Conservation (phyloP, 2,329 filamentous ascomycete genomes). For the Pseudovirgaria hyperparasitica region DNA sequence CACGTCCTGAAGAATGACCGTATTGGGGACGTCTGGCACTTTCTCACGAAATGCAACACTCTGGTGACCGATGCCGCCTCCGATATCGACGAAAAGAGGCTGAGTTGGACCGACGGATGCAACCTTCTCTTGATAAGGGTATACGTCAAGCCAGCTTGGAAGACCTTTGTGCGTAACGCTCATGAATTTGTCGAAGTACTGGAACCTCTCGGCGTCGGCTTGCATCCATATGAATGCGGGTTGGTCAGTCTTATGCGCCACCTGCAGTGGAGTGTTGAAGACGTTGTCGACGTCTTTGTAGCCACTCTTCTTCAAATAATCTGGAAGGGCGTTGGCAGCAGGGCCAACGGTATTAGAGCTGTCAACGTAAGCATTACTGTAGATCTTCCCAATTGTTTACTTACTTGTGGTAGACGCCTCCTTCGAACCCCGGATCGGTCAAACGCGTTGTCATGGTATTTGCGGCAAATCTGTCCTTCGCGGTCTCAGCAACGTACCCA, state of each 20-base stretch:
- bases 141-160: constrained; percentile 11
- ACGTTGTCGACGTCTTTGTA: constrained; percentile 14
- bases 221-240: constrained; percentile 18
- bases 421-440: constrained; percentile 13
- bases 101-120: constrained; percentile 8
- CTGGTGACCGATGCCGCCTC: constrained; percentile 8
- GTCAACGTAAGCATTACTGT: neutral
- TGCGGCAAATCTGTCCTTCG: constrained; percentile 14
- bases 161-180: constrained; percentile 10
- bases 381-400: neutral
- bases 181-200: constrained; percentile 16
- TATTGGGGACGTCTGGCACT: constrained; percentile 3
- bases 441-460: constrained; percentile 17
- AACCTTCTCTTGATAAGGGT: constrained; percentile 10
- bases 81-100: constrained; percentile 10
- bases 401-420: constrained; percentile 13
- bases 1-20: constrained; percentile 6
- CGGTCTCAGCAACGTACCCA: constrained; percentile 16
- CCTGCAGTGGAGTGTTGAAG: constrained; percentile 16
- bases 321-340: constrained; percentile 14
- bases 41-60: constrained; percentile 1
- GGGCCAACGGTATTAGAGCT: constrained; percentile 12
- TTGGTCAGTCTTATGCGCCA: constrained; percentile 13
- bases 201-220: constrained; percentile 13
- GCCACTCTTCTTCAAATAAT: constrained; percentile 15